These are phyloP conservation scores for Marchantia paleacea DNA, from an alignment of 225 moss, liverwort and hornwort genomes.

Conservation along the genomic window DNA sequence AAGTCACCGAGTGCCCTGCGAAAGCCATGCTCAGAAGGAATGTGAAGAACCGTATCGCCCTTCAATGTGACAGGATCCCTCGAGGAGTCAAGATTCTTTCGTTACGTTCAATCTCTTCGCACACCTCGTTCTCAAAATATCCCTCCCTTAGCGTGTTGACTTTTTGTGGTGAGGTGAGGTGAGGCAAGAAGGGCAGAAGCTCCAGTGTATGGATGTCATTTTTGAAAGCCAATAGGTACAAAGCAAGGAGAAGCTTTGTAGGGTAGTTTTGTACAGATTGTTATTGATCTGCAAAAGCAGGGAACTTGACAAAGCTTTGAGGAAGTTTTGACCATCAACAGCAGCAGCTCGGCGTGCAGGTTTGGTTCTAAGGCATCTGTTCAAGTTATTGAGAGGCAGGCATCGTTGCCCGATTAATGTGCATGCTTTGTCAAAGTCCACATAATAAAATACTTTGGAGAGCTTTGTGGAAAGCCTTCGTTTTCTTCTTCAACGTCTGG, in stretches of 20 bases:
- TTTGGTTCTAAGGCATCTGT: conserved; percentile 1
- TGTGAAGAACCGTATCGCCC: neutral
- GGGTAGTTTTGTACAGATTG: conserved; percentile 28
- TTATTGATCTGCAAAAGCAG: conserved; percentile 18
- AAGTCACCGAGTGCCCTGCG: neutral
- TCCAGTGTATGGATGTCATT: neutral
- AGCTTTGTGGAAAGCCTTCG: neutral
- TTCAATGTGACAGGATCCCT: neutral
- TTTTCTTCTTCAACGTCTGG: neutral
- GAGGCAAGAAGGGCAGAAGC: conserved; percentile 6
- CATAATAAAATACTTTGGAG: neutral
- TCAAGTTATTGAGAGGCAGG: conserved; percentile 4
- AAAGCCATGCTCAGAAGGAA: neutral
- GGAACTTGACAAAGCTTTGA: conserved; percentile 6
- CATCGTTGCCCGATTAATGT: neutral
- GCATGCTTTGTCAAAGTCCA: conserved; percentile 13
- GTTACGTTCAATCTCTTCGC: neutral
- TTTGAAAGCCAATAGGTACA: neutral
- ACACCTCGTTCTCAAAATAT: neutral
- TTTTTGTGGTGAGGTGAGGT: neutral
- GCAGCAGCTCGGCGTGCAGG: neutral
- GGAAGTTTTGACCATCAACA: neutral
- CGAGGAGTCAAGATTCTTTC: neutral
- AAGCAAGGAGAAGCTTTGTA: conserved; percentile 14
- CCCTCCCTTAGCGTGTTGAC: neutral